Percentiles rank a stretch among this genome's conserved stretches.
These are phyloP conservation scores for Taphrina sp. DNA, from an alignment of 1,139 yeast species.

Conservation along the genomic window DNA sequence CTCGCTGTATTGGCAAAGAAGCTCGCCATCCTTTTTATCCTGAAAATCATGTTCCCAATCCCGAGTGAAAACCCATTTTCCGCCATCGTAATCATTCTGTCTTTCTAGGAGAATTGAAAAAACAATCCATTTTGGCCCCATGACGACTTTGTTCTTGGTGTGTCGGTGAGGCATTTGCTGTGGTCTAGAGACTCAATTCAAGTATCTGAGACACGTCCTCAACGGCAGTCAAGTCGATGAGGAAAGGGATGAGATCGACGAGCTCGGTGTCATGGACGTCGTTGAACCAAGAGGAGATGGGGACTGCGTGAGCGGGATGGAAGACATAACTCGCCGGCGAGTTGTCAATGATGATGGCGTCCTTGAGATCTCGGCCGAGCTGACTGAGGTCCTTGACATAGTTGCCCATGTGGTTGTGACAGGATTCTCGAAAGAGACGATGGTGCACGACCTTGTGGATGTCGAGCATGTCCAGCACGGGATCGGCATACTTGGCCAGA, in stretches of 20 bases:
- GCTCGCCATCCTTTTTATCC: too few species aligned
- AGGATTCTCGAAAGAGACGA: constrained; percentile 83
- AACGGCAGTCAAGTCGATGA: constrained; percentile 73
- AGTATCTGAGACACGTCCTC: constrained; percentile 80
- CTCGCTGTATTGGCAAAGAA: too few species aligned
- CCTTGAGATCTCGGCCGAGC: constrained; percentile 85
- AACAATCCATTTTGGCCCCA: too few species aligned
- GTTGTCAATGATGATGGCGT: constrained; percentile 86
- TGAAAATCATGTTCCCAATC: too few species aligned
- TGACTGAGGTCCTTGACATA: constrained; percentile 90
- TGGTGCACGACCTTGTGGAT: constrained; percentile 73
- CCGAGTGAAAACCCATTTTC: too few species aligned
- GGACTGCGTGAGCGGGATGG: constrained; percentile 97
- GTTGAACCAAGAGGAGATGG: constrained; percentile 98
- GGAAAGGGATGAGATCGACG: constrained; percentile 82
- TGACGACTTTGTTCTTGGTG: too few species aligned
- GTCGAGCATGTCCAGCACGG: constrained; percentile 84
- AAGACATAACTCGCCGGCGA: constrained; percentile 95
- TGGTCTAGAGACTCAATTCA: constrained; percentile 47
- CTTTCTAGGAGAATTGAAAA: too few species aligned
- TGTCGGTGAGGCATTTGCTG: too few species aligned
- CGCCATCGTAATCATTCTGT: too few species aligned
- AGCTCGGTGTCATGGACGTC: constrained; percentile 96
- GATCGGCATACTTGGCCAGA: constrained; percentile 93
- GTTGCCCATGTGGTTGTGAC: constrained; percentile 81